Evolutionary conservation across 805 yeast genomes (phyloP).

Genomic region (Ogataea siamensis): DNA sequence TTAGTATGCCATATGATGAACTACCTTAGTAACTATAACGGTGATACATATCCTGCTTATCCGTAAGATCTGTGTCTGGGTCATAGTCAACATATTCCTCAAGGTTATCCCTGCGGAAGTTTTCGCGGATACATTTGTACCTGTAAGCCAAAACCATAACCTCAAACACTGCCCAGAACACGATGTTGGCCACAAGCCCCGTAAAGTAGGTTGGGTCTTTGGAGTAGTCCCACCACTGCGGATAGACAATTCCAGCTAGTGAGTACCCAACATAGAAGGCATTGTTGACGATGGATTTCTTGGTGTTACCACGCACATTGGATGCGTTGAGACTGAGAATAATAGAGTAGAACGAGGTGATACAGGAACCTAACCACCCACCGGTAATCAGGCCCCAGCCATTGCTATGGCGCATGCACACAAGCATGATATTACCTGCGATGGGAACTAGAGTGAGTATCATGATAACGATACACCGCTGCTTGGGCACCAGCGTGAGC

Average conservation of each 20-base stretch:
- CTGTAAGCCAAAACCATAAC: conserved; percentile 26
- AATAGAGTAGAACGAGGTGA: conserved; percentile 19
- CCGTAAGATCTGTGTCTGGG: conserved; percentile 27
- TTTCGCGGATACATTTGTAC: conserved; percentile 26
- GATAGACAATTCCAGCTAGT: conserved; percentile 64
- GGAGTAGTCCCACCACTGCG: conserved; percentile 57
- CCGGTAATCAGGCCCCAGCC: conserved; percentile 26
- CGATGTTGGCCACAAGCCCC: conserved; percentile 52
- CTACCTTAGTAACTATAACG: conserved; percentile 26
- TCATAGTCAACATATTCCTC: conserved; percentile 19
- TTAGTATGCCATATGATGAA: conserved; percentile 24
- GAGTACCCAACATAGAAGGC: conserved; percentile 59
- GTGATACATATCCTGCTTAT: conserved; percentile 27
- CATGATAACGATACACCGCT: conserved; percentile 22
- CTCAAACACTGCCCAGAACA: conserved; percentile 35
- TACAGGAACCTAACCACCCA: conserved; percentile 24
- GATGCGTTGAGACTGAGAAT: conserved; percentile 25
- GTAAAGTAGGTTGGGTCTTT: conserved; percentile 59
- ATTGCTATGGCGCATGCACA: conserved; percentile 13
- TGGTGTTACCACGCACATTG: conserved; percentile 66
- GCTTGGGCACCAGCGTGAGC: conserved; percentile 22
- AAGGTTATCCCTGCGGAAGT: conserved; percentile 25
- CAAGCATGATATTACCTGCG: conserved; percentile 24
- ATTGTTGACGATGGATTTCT: conserved; percentile 58
- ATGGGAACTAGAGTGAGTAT: conserved; percentile 24